Evolutionary conservation across 805 yeast species (phyloP), one percentile per base, ranked within the genome.

Genomic region (Cyberlindnera meyerae): DNA sequence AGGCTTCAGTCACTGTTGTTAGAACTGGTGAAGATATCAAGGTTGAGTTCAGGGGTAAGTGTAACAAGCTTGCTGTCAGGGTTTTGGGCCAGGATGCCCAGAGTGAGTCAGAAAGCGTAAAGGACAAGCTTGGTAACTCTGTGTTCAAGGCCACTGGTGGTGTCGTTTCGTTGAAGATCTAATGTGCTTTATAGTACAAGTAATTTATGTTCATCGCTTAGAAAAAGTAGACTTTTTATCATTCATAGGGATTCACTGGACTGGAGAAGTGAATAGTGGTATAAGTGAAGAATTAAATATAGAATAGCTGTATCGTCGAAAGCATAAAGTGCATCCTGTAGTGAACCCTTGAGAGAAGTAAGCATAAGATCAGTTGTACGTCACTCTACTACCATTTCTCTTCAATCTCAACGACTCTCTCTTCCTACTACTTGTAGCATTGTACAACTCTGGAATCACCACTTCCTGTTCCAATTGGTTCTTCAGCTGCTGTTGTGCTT

Each of bases 321-420:
- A n/a, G n/a, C n/a, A n/a, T n/a, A n/a, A n/a, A n/a, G n/a, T n/a
- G n/a, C n/a, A n/a, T n/a, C n/a, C n/a, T n/a, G n/a, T n/a, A n/a
- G n/a, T n/a, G n/a, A n/a, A n/a, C n/a, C n/a, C n/a, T n/a, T n/a
- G n/a, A n/a, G n/a, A n/a, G n/a, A n/a, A n/a, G n/a, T n/a, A n/a
- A n/a, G n/a, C n/a, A n/a, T n/a, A n/a, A n/a, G n/a, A n/a, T 38
- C 31, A 42, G 37, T 37, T 39, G 26, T 45, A 42, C n/a, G 44
- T 39, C 17, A 38, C 40, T 25, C 46, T 44, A 29, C 46, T 51
- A 17, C 58, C 56, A n/a, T 51, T 35, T 49, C 77, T 66, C 51
- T 73, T 73, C 48, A 71, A 51, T 39, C 72, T 68, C 43, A 73
- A 51, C 44, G 73, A 65, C 43, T 73, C 77, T 46, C 79, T 65